phyloP scores from a whole-genome alignment of 2,329 filamentous ascomycete genomes.

The Calonectria pteridis region DNA sequence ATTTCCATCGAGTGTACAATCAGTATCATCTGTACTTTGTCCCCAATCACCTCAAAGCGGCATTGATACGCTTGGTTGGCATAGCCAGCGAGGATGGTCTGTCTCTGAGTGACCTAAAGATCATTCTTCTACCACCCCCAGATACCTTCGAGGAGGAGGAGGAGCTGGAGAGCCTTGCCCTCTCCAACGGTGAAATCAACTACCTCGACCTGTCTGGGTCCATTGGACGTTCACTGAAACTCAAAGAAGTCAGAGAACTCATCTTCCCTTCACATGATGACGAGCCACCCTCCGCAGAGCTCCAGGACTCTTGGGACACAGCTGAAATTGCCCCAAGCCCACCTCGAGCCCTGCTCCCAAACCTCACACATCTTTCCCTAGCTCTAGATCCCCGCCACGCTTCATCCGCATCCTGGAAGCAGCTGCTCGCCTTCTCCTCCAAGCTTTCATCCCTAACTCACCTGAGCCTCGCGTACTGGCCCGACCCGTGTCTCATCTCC shows the following conservation, averaged over 20 bases:
- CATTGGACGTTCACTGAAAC: slow-evolving; percentile 61
- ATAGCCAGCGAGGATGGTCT: slow-evolving; percentile 60
- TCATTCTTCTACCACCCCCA: slow-evolving; percentile 56
- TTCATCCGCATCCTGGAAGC: slow-evolving; percentile 66
- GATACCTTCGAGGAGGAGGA: slow-evolving; percentile 40
- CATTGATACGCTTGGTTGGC: slow-evolving; percentile 65
- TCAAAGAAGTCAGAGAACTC: slow-evolving; percentile 66
- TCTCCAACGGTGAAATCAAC: slow-evolving; percentile 54
- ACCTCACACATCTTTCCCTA: slow-evolving; percentile 72
- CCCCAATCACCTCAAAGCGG: slow-evolving; percentile 64
- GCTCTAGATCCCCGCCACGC: slow-evolving; percentile 56
- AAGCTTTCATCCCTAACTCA: slow-evolving; percentile 69
- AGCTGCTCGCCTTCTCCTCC: slow-evolving; percentile 66
- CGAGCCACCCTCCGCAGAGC: slow-evolving; percentile 34
- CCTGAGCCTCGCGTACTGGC: slow-evolving; percentile 73
- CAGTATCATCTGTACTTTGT: slow-evolving; percentile 68
- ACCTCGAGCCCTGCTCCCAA: slow-evolving; percentile 61
- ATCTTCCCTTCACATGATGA: slow-evolving; percentile 57
- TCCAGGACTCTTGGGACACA: slow-evolving; percentile 68
- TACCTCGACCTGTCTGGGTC: slow-evolving; percentile 68
- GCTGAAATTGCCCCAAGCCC: slow-evolving; percentile 49
- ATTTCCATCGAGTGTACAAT: slow-evolving; percentile 66
- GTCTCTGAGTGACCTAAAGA: slow-evolving; percentile 62
- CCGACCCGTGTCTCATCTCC: slow-evolving; percentile 68
- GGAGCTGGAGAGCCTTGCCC: slow-evolving; percentile 41